A percentile compares a stretch with the other conserved stretches of the same genome.
phyloP scores from a whole-genome alignment of 495 filamentous ascomycete species.

The Trichoderma gamsii region DNA sequence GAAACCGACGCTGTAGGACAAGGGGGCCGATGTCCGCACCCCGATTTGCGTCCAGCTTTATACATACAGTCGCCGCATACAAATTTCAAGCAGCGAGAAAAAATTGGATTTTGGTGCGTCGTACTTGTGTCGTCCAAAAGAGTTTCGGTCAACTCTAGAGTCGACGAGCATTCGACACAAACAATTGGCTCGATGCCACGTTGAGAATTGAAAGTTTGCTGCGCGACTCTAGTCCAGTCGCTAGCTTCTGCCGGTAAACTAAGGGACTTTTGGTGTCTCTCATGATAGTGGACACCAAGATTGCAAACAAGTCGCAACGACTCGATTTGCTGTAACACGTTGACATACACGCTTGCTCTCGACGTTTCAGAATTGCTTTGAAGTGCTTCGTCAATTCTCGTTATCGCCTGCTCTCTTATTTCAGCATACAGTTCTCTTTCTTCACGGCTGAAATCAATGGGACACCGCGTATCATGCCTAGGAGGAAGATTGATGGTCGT shows the following conservation, averaged over 20 bases:
- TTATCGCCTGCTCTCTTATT: conserved; percentile 21
- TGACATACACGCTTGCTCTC: conserved; percentile 21
- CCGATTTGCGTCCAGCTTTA: not conserved
- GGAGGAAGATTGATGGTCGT: conserved; percentile 28
- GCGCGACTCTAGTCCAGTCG: conserved; percentile 23
- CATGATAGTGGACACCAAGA: conserved; percentile 29
- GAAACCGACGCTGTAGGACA: conserved; percentile 23
- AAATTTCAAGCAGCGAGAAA: conserved; percentile 22
- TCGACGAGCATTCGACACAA: conserved; percentile 3
- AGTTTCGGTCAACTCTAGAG: conserved; percentile 8
- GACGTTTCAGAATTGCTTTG: not conserved
- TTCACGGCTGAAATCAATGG: conserved; percentile 26
- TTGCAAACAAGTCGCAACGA: conserved; percentile 38
- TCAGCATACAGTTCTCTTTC: conserved; percentile 30
- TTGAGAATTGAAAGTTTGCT: conserved; percentile 26
- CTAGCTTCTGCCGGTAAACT: not conserved
- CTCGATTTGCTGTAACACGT: conserved; percentile 38
- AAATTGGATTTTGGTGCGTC: conserved; percentile 2
- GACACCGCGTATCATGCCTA: conserved; percentile 22
- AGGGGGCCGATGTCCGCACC: conserved; percentile 27
- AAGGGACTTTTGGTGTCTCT: conserved; percentile 18
- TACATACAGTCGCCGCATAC: conserved; percentile 23
- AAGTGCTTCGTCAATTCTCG: conserved; percentile 24
- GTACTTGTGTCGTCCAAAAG: conserved; percentile 15
- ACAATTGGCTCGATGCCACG: conserved; percentile 18